These are phyloP conservation scores for Luvunga scandens DNA, from an alignment of 345 rosid genomes.

Conservation along the genomic window DNA sequence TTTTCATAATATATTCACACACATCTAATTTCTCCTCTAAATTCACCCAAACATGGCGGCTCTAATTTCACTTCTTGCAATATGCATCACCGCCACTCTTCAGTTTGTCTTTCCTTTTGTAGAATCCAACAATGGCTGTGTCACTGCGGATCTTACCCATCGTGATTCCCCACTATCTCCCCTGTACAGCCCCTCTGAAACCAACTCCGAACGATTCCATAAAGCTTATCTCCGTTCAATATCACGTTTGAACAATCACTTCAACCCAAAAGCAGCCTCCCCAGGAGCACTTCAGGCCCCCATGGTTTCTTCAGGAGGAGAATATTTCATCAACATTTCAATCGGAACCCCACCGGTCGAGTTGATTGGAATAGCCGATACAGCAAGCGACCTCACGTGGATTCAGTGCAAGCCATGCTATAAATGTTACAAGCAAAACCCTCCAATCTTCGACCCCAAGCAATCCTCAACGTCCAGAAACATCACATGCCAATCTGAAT, in stretches of 20 bases:
- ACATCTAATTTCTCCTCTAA: too few relatives aligned
- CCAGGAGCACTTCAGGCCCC: slow-evolving; percentile 32
- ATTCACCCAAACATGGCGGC: too few relatives aligned
- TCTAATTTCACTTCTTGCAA: background rate
- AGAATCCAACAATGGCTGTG: slow-evolving; percentile 4
- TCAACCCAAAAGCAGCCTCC: slow-evolving; percentile 12
- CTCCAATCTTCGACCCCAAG: slow-evolving; percentile 44
- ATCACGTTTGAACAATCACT: slow-evolving; percentile 32
- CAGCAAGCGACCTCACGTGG: slow-evolving; percentile 66
- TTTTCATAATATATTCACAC: too few relatives aligned
- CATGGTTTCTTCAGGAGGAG: slow-evolving; percentile 37
- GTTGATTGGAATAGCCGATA: slow-evolving; percentile 49
- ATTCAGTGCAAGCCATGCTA: slow-evolving; percentile 62
- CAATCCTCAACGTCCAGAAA: slow-evolving; percentile 41
- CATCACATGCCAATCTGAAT: slow-evolving; percentile 32
- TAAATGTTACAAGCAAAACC: slow-evolving; percentile 44
- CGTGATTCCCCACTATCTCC: slow-evolving; percentile 61
- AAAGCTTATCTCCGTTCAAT: slow-evolving; percentile 45
- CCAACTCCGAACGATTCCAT: slow-evolving; percentile 34
- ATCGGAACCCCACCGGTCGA: slow-evolving; percentile 51
- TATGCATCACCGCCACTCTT: background rate
- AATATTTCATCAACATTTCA: slow-evolving; percentile 50
- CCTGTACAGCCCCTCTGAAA: slow-evolving; percentile 32
- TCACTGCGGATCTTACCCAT: slow-evolving; percentile 45
- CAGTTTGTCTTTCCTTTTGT: background rate